A percentile compares a stretch with the other conserved stretches of the same genome.
phyloP scores from a whole-genome alignment of 1,284 basidiomycete species.

The Trichosporon asahii region DNA sequence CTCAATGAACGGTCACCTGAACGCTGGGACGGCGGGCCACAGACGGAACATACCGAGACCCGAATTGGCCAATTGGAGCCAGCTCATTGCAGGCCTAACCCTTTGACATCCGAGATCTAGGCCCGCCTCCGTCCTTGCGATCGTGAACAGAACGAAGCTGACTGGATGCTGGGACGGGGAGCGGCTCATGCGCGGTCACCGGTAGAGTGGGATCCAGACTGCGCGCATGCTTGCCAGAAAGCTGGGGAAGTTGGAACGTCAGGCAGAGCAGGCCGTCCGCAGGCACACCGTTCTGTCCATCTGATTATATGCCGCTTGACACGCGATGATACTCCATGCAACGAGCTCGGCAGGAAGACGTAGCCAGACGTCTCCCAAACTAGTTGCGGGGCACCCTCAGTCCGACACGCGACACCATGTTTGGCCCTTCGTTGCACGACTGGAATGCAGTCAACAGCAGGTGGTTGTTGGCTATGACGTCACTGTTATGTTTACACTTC shows the following conservation, averaged over 20 bases:
- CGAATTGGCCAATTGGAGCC: neutral
- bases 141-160: neutral
- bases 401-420: too few species aligned
- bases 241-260: neutral
- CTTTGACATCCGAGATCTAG: neutral
- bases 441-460: too few species aligned
- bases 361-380: neutral
- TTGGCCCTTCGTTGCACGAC: too few species aligned
- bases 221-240: neutral
- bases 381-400: neutral
- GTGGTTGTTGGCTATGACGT: too few species aligned
- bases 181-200: neutral
- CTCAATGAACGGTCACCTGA: neutral
- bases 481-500: too few species aligned
- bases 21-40: neutral
- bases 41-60: neutral
- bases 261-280: neutral
- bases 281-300: too few species aligned
- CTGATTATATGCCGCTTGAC: too few species aligned
- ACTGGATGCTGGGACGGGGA: neutral
- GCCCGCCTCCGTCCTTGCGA: neutral
- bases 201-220: neutral
- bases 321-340: neutral
- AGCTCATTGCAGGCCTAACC: neutral
- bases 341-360: too few species aligned